Evolutionary conservation across 805 yeast species (phyloP).

Genomic region (Blastobotrys robertii): DNA sequence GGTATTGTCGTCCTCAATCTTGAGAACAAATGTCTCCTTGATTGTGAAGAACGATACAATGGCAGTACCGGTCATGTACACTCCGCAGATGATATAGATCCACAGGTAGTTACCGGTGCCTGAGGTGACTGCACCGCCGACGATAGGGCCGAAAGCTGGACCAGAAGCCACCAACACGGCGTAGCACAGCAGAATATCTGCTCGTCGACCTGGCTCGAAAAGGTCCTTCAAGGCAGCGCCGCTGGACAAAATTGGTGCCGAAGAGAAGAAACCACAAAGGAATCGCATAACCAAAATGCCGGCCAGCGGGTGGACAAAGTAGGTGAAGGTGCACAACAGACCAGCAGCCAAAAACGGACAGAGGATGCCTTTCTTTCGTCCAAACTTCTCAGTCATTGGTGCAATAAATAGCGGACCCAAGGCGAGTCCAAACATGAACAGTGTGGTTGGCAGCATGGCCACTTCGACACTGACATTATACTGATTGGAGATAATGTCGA

Average conservation of each 20-base stretch:
- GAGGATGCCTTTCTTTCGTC: slow-evolving; percentile 17
- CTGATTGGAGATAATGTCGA: slow-evolving; percentile 3
- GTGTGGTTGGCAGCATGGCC: slow-evolving; percentile 16
- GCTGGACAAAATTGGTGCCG: slow-evolving; percentile 11
- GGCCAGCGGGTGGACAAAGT: slow-evolving; percentile 3
- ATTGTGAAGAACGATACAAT: slow-evolving; percentile 3
- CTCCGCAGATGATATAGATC: slow-evolving; percentile 5
- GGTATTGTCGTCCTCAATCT: slow-evolving; percentile 6
- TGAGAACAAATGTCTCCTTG: slow-evolving; percentile 9
- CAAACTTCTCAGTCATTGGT: slow-evolving; percentile 8
- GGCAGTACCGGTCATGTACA: slow-evolving; percentile 4
- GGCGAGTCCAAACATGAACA: slow-evolving; percentile 26
- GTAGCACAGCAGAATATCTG: slow-evolving; percentile 8
- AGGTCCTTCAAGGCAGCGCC: slow-evolving; percentile 14
- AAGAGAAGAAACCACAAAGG: slow-evolving; percentile 9
- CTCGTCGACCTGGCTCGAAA: slow-evolving; percentile 8
- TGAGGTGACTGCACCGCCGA: slow-evolving; percentile 8
- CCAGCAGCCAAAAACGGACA: slow-evolving; percentile 19
- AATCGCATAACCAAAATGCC: slow-evolving; percentile 8
- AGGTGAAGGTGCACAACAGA: slow-evolving; percentile 6
- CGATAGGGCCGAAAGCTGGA: slow-evolving; percentile 13
- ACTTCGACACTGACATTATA: slow-evolving; percentile 3
- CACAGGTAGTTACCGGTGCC: slow-evolving; percentile 4
- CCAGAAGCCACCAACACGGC: slow-evolving; percentile 13
- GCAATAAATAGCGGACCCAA: slow-evolving; percentile 14